A percentile compares a stretch with the other conserved stretches of the same genome.
Conservation (phyloP, 2,329 filamentous ascomycete species). For the Cladophialophora immunda region DNA sequence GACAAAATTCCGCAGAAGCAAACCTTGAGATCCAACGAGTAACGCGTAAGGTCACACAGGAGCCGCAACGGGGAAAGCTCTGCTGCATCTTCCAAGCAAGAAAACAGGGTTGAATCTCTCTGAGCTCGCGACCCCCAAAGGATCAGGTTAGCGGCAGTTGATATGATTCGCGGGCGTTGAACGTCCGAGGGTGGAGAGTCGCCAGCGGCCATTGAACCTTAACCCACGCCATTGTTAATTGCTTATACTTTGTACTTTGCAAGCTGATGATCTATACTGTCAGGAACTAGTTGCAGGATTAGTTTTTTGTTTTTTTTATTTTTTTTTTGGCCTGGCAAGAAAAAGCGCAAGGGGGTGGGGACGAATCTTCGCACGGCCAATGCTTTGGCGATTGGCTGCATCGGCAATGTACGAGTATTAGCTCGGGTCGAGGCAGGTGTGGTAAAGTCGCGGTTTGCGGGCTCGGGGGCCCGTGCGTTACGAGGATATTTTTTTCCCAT, state of each 20-base stretch:
- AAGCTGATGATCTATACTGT: too few species aligned
- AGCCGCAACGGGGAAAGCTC: not conserved
- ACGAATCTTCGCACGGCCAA: not conserved
- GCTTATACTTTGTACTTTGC: not conserved
- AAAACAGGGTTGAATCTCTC: not conserved
- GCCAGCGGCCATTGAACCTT: not conserved
- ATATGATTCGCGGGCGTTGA: not conserved
- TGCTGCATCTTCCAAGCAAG: not conserved
- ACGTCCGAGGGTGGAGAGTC: not conserved
- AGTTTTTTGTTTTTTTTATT: too few species aligned
- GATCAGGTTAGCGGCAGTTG: not conserved
- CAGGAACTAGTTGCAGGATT: too few species aligned
- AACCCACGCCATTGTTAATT: conserved; percentile 4
- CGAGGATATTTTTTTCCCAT: not conserved
- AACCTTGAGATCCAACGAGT: not conserved
- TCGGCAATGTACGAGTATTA: too few species aligned
- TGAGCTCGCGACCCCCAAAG: not conserved
- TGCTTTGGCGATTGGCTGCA: not conserved
- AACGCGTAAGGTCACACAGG: not conserved
- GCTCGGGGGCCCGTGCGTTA: too few species aligned
- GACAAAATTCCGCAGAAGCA: not conserved
- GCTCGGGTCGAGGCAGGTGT: too few species aligned
- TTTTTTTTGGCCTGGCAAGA: not conserved
- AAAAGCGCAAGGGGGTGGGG: not conserved
- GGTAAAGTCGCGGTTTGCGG: not conserved